These are phyloP conservation scores for Hypoxylon fuscum DNA, from an alignment of 495 filamentous ascomycete genomes.

Conservation along the genomic window DNA sequence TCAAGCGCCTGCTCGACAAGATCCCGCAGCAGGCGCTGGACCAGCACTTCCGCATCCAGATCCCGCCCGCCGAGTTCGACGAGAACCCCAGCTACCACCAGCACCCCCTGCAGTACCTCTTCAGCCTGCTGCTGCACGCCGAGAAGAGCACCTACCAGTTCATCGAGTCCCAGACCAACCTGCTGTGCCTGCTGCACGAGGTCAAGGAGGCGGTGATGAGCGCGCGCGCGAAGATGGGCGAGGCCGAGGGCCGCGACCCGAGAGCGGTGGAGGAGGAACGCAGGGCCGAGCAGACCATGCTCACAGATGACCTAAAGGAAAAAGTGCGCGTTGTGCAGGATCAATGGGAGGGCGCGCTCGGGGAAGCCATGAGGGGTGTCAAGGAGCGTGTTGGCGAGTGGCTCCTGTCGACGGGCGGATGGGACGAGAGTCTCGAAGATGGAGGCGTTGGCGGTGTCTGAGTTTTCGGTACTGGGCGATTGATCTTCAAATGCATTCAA, in stretches of 20 bases:
- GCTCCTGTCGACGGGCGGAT: constrained; percentile 73
- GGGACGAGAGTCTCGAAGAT: constrained; percentile 72
- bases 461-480: background rate
- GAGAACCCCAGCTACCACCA: constrained; percentile 84
- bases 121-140: constrained; percentile 81
- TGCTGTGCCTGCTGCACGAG: constrained; percentile 93
- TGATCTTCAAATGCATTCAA: too few relatives aligned
- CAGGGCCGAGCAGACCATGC: constrained; percentile 67
- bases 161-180: constrained; percentile 92
- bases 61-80: constrained; percentile 78
- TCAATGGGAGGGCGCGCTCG: constrained; percentile 72
- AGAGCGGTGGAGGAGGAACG: constrained; percentile 68
- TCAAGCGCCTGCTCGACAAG: constrained; percentile 78
- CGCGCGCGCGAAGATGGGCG: constrained; percentile 63
- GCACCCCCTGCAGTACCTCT: constrained; percentile 88
- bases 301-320: constrained; percentile 91
- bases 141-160: constrained; percentile 94
- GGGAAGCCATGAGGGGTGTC: constrained; percentile 57
- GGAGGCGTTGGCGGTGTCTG: constrained; percentile 56
- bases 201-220: constrained; percentile 80
- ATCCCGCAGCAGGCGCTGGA: constrained; percentile 69
- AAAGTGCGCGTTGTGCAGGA: constrained; percentile 89
- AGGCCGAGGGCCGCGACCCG: constrained; percentile 66
- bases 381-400: constrained; percentile 70
- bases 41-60: constrained; percentile 65